Evolutionary conservation across 2,329 filamentous ascomycete species (phyloP).

Genomic region (Pestalotiopsis fici): DNA sequence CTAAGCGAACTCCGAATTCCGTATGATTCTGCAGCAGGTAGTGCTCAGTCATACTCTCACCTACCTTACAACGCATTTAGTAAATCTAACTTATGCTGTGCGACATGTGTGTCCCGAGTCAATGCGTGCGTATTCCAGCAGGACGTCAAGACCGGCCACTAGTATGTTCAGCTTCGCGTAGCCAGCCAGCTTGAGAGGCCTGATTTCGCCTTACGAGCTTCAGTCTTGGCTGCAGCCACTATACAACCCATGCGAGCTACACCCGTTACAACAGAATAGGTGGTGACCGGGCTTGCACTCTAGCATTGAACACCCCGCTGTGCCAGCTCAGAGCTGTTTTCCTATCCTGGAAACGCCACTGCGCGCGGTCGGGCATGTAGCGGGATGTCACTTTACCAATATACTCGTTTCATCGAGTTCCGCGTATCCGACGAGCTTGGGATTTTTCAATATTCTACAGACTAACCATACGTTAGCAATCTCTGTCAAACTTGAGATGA

Average conservation of each 20-base stretch:
- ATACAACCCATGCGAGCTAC: not conserved
- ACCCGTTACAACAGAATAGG: not conserved
- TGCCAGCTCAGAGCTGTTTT: not conserved
- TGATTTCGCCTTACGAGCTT: not conserved
- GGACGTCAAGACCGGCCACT: not conserved
- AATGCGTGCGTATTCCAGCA: not conserved
- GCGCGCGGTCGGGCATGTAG: not conserved
- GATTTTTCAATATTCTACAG: not conserved
- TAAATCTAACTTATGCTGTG: not conserved
- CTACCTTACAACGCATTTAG: not conserved
- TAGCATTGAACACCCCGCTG: not conserved
- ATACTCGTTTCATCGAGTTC: not conserved
- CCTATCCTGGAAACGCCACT: not conserved
- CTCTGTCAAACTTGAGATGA: not conserved
- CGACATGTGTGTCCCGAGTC: not conserved
- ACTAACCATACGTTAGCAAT: not conserved
- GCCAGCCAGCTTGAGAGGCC: not conserved
- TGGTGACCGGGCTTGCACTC: not conserved
- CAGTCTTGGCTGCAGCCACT: not conserved
- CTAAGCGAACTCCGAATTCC: conserved; percentile 5
- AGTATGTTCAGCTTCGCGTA: not conserved
- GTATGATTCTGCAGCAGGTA: not conserved
- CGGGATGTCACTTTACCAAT: not conserved
- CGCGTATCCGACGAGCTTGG: not conserved
- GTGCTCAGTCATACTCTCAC: not conserved